A percentile compares a stretch with the other conserved stretches of the same genome.
phyloP scores from a whole-genome alignment of 2,329 filamentous ascomycete genomes.

The Fusarium redolens region DNA sequence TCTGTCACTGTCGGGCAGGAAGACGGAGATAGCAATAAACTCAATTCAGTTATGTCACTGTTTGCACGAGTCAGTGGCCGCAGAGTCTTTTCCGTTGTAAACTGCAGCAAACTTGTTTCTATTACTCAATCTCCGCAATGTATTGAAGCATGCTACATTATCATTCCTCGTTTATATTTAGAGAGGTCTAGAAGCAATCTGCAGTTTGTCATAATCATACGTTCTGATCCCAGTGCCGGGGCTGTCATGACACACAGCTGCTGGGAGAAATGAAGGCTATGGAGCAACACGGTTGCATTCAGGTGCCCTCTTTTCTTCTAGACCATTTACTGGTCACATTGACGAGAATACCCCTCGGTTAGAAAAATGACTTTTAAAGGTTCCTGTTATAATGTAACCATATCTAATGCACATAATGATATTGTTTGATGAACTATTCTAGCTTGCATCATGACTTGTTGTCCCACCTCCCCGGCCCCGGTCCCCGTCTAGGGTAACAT shows the following conservation, averaged over 20 bases:
- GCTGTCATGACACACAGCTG: too few species aligned
- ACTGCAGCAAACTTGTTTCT: too few species aligned
- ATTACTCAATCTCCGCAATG: background rate
- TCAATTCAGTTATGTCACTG: background rate
- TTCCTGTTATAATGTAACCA: background rate
- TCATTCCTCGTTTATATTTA: background rate
- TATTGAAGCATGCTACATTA: background rate
- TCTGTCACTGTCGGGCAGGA: background rate
- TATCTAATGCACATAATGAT: background rate
- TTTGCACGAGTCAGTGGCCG: background rate
- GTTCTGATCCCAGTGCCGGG: background rate
- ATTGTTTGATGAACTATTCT: background rate
- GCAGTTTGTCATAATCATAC: background rate
- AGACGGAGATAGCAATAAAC: background rate
- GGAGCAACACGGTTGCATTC: accelerated
- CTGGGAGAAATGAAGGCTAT: background rate
- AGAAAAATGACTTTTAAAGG: background rate
- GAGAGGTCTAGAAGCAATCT: accelerated
- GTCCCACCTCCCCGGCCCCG: background rate
- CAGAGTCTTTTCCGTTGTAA: accelerated
- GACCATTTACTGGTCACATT: accelerated
- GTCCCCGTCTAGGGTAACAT: background rate
- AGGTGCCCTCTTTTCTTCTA: accelerated
- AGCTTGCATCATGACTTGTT: background rate
- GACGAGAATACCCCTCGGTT: background rate